A percentile compares a stretch with the other conserved stretches of the same genome.
Evolutionary conservation across 2,329 filamentous ascomycete species (phyloP).

Genomic region (Amauroascus verrucosus): DNA sequence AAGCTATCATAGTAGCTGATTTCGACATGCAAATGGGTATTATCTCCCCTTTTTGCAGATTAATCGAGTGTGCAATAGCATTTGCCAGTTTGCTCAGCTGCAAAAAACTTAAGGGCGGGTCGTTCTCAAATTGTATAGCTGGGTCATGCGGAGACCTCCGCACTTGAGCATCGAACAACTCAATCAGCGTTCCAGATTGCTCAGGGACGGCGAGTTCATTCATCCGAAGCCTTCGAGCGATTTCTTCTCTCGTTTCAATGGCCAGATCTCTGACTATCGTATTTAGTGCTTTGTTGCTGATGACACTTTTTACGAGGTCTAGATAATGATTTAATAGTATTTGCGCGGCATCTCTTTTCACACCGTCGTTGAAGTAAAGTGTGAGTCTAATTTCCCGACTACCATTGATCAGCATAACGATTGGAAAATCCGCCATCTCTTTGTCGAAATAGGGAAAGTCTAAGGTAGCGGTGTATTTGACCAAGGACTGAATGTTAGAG

Average conservation of each 20-base stretch:
- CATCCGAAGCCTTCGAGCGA: neutral
- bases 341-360: neutral
- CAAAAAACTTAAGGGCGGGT: constrained; percentile 1
- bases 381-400: neutral
- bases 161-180: constrained; percentile 6
- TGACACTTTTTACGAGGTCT: neutral
- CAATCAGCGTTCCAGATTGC: neutral
- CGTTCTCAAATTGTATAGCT: constrained; percentile 2
- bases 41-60: neutral
- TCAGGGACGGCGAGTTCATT: neutral
- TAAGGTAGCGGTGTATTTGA: neutral
- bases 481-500: neutral
- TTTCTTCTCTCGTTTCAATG: neutral
- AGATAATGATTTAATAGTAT: neutral
- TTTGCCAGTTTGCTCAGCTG: constrained; percentile 4
- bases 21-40: constrained; percentile 8
- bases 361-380: neutral
- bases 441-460: neutral
- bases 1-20: constrained; percentile 2
- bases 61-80: neutral
- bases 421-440: neutral
- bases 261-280: neutral
- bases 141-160: neutral
- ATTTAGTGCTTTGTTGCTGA: neutral
- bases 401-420: neutral